These are phyloP conservation scores for Porogramme epimiltina DNA, from an alignment of 1,284 basidiomycete species.

Conservation along the genomic window DNA sequence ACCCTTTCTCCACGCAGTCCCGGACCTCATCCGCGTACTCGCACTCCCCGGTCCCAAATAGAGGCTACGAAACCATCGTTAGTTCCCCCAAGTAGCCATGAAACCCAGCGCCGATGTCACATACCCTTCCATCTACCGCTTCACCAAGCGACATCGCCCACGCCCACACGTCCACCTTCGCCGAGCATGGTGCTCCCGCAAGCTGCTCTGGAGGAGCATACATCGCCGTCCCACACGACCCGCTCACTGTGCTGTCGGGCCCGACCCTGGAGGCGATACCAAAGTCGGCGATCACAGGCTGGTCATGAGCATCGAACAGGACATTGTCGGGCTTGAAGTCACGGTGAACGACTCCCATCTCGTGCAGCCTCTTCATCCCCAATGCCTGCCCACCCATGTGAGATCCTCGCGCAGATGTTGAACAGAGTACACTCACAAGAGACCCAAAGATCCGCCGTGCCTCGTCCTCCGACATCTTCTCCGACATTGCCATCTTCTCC, in stretches of 20 bases:
- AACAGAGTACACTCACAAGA: no score
- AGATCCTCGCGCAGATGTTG: no score
- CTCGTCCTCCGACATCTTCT: constrained; percentile 4
- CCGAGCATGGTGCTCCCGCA: constrained; percentile 39
- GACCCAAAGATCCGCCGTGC: constrained; percentile 20
- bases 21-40: constrained; percentile 5
- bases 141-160: constrained; percentile 63
- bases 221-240: constrained; percentile 38
- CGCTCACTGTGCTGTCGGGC: background rate
- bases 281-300: constrained; percentile 64
- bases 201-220: constrained; percentile 67
- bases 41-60: constrained; percentile 10
- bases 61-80: constrained; percentile 10
- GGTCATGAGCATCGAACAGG: constrained; percentile 46
- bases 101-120: background rate
- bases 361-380: constrained; percentile 41
- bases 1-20: background rate
- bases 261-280: constrained; percentile 45
- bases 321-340: constrained; percentile 58
- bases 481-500: constrained; percentile 12
- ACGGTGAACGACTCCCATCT: constrained; percentile 38
- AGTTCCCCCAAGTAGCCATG: background rate
- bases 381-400: no score
- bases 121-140: constrained; percentile 47
- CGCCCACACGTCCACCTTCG: constrained; percentile 40